Evolutionary conservation across 2,329 filamentous ascomycete species (phyloP).

Genomic region (Cercospora nicotianae): DNA sequence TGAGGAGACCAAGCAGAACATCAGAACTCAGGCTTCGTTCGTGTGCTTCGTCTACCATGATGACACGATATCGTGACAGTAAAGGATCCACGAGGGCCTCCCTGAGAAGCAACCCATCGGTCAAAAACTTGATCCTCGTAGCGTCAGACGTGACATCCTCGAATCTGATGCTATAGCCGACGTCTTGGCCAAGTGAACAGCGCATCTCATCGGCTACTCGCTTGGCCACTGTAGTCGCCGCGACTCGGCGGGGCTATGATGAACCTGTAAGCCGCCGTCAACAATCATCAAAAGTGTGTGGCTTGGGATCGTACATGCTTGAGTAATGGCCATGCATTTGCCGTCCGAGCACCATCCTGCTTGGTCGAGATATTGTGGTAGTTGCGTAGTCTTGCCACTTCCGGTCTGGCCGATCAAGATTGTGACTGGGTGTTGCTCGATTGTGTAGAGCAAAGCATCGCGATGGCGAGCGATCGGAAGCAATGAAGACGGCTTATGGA

Average conservation of each 20-base stretch:
- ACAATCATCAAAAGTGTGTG: constrained; percentile 16
- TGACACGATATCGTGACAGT: constrained; percentile 84
- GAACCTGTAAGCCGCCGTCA: constrained; percentile 38
- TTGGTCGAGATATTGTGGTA: constrained; percentile 85
- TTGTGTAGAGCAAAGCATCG: constrained; percentile 75
- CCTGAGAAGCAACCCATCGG: constrained; percentile 84
- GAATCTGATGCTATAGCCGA: constrained; percentile 85
- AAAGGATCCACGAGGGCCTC: constrained; percentile 93
- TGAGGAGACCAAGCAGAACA: constrained; percentile 81
- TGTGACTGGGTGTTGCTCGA: constrained; percentile 80
- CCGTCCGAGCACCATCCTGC: constrained; percentile 86
- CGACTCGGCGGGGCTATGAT: constrained; percentile 77
- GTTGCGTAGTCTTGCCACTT: constrained; percentile 92
- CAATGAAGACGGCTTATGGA: constrained; percentile 81
- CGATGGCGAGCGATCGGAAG: constrained; percentile 85
- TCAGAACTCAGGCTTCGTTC: constrained; percentile 92
- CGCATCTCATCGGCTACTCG: constrained; percentile 87
- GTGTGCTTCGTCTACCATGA: constrained; percentile 98
- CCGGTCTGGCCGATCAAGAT: constrained; percentile 93
- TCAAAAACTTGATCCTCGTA: constrained; percentile 92
- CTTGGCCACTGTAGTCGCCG: constrained; percentile 83
- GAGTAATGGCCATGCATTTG: constrained; percentile 82
- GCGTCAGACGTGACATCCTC: constrained; percentile 85
- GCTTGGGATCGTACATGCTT: constrained; percentile 59
- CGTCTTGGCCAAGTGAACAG: constrained; percentile 80